These are phyloP conservation scores for Xylaria sp. DNA, from an alignment of 2,329 filamentous ascomycete genomes.

Conservation along the genomic window DNA sequence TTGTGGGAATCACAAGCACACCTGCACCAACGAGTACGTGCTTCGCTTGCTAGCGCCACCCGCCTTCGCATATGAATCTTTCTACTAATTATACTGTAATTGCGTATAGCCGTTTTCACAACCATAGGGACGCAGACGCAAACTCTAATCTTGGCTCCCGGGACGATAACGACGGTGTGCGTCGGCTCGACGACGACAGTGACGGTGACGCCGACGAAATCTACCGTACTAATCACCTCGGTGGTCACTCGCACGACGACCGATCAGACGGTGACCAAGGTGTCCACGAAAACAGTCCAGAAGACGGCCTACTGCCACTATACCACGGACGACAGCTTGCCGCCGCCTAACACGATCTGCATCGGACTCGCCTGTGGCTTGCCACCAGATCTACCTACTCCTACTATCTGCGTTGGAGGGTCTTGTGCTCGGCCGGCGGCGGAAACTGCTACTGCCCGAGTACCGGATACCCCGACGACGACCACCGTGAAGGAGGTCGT, in stretches of 20 bases:
- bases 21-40: conserved; percentile 51
- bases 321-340: conserved; percentile 44
- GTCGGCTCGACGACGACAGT: conserved; percentile 51
- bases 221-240: conserved; percentile 49
- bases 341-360: conserved; percentile 34
- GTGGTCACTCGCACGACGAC: conserved; percentile 50
- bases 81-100: conserved; percentile 11
- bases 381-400: conserved; percentile 30
- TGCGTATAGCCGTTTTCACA: conserved; percentile 38
- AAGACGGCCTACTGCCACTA: conserved; percentile 52
- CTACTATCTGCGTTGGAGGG: conserved; percentile 24
- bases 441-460: conserved; percentile 17
- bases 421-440: conserved; percentile 7
- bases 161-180: conserved; percentile 51
- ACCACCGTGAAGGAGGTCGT: conserved; percentile 7
- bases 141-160: conserved; percentile 50
- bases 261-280: conserved; percentile 49
- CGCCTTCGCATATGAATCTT: neutral
- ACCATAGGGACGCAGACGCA: conserved; percentile 48
- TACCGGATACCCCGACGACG: conserved; percentile 28
- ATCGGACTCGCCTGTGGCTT: conserved; percentile 34
- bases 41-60: neutral
- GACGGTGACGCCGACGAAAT: conserved; percentile 50
- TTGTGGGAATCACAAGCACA: conserved; percentile 53
- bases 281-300: conserved; percentile 49